Evolutionary conservation across 176 grass and related monocot genomes (phyloP), one percentile per base, ranked within the genome.

Genomic region (Alopecurus myosuroides): DNA sequence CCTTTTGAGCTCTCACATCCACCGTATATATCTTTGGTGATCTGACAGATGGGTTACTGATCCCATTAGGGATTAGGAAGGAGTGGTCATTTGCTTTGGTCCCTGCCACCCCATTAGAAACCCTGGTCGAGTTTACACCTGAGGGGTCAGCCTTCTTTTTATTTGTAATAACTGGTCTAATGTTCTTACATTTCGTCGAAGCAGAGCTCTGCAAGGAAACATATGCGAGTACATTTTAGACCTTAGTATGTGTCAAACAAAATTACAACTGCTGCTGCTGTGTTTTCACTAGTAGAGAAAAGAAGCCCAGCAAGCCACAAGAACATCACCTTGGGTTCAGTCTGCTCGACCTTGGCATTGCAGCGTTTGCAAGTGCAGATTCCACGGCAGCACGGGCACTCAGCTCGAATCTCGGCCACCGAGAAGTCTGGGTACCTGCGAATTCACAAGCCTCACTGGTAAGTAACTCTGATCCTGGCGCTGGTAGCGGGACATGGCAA

Each of bases 361-460:
- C 91, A 93, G 7, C 39, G 19, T 4, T n/a, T 19, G 37, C 88
- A 93, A 0, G 5, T 79, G 67, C 91, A 93, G 57, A 76, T 8
- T 70, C 62, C 35, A 0, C 81, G 81, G 65, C 88, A 87, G 36
- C 15, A 87, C 4, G 88, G 88, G 74, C 91, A 90, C 40, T 35
- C 2, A 23, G 81, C 48, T 29, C 49, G 70, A 42, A 74, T 61
- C 66, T 79, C 74, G 2, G 49, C 30, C 39, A 30, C 36, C 5
- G 85, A 74, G 48, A 93, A 31, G 6, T 2, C 13, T 8, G 33
- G 53, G 37, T 93, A 93, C 81, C 91, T 93, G 83, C 49, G 73
- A 37, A 90, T 49, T 63, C 3, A 57, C 57, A 84, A 34, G 11
- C 56, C 36, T 56, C 7, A 2, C 19, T 65, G 31, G 49, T 8